These are phyloP conservation scores for Acanthamoeba lenticulata DNA, from an alignment of 208 protist genomes.

Conservation along the genomic window DNA sequence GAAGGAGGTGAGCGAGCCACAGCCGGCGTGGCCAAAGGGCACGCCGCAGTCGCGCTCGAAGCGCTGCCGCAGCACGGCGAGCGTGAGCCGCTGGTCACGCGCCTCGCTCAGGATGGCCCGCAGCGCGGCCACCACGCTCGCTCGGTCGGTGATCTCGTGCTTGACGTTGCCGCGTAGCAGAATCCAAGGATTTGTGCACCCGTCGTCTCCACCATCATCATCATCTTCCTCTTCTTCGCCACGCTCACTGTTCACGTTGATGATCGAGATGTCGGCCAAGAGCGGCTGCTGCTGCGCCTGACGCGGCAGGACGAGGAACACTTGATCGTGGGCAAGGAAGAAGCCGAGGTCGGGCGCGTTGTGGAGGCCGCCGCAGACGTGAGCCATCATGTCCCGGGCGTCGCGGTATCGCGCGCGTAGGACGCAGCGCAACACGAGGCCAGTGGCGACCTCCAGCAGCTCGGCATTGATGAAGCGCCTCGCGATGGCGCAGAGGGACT, in stretches of 20 bases:
- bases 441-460: background rate
- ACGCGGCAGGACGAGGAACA: slow-evolving; percentile 28
- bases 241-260: background rate
- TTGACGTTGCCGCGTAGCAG: slow-evolving; percentile 31
- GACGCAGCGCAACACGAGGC: background rate
- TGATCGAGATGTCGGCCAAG: background rate
- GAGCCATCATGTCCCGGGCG: background rate
- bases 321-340: slow-evolving; percentile 20
- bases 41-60: slow-evolving; percentile 61
- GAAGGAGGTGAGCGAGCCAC: slow-evolving; percentile 32
- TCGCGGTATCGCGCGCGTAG: slow-evolving; percentile 19
- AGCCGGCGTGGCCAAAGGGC: slow-evolving; percentile 38
- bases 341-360: slow-evolving; percentile 43
- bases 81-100: slow-evolving; percentile 34
- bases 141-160: slow-evolving; percentile 41
- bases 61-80: slow-evolving; percentile 36
- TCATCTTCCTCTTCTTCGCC: background rate
- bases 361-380: slow-evolving; percentile 48
- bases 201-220: background rate
- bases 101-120: slow-evolving; percentile 23
- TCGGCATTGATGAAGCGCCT: background rate
- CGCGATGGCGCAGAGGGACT: background rate
- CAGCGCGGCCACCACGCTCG: slow-evolving; percentile 4
- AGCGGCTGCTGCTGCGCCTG: background rate
- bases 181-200: slow-evolving; percentile 29